phyloP scores from a whole-genome alignment of 2,329 filamentous ascomycete species.

The Trichoderma asperellum region DNA sequence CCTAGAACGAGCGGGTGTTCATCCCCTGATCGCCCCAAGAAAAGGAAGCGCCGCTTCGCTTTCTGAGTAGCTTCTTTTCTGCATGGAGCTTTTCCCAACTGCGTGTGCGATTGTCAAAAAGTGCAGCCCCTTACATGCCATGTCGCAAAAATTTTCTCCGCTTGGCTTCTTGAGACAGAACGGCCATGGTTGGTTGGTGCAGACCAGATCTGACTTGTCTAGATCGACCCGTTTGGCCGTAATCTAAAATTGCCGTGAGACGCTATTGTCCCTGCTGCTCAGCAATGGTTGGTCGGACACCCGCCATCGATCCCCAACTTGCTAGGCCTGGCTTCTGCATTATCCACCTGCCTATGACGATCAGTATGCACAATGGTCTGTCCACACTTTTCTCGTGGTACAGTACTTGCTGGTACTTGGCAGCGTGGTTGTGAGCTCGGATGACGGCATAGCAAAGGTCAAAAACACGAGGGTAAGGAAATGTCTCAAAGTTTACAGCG shows the following conservation, averaged over 20 bases:
- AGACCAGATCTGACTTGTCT: constrained; percentile 27
- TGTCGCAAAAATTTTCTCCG: constrained; percentile 25
- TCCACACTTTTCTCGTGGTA: not conserved
- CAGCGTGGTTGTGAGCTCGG: not conserved
- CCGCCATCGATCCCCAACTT: constrained; percentile 25
- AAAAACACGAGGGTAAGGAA: not conserved
- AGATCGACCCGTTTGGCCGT: constrained; percentile 29
- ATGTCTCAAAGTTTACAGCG: not conserved
- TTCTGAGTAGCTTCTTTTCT: not conserved
- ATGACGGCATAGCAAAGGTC: not conserved
- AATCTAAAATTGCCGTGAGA: constrained; percentile 30
- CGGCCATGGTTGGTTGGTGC: constrained; percentile 21
- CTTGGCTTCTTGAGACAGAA: constrained; percentile 9
- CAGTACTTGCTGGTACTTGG: not conserved
- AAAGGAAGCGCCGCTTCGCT: not conserved
- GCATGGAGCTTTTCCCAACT: not conserved
- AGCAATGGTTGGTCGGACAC: constrained; percentile 24
- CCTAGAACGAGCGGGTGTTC: not conserved
- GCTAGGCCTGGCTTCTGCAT: constrained; percentile 24
- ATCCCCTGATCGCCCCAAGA: not conserved
- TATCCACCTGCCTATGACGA: constrained; percentile 25
- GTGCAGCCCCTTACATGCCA: constrained; percentile 18
- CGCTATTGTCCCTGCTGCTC: constrained; percentile 27
- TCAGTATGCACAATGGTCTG: constrained; percentile 19
- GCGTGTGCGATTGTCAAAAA: not conserved